phyloP scores from a whole-genome alignment of 179 eudicot genomes.

The Beta macrorhiza region DNA sequence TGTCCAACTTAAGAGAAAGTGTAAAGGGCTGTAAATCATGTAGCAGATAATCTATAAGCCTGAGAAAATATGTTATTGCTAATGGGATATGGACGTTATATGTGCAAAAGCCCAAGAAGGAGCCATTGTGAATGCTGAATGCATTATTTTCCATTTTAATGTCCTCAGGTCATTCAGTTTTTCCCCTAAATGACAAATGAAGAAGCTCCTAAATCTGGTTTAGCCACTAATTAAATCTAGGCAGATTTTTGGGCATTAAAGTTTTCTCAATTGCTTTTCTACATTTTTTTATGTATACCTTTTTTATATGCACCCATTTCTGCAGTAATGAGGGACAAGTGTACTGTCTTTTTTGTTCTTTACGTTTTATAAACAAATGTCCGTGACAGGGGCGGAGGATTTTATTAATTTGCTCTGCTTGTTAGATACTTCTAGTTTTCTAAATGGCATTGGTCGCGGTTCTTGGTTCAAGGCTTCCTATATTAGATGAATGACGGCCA shows the following conservation, averaged over 20 bases:
- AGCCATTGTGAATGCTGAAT: too few species aligned
- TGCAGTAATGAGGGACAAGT: not conserved
- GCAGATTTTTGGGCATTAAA: too few species aligned
- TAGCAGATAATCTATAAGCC: not conserved
- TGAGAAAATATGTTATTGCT: not conserved
- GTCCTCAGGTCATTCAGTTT: too few species aligned
- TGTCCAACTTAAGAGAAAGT: not conserved
- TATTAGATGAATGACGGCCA: not conserved
- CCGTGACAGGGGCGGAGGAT: too few species aligned
- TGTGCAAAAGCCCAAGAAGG: not conserved
- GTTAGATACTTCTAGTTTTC: too few species aligned
- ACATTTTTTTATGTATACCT: not conserved
- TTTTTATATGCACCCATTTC: not conserved
- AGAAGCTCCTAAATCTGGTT: too few species aligned
- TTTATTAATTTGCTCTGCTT: too few species aligned
- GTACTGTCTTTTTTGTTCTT: not conserved
- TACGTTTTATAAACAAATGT: too few species aligned
- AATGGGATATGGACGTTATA: not conserved
- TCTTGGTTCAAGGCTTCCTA: not conserved
- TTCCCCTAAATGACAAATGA: too few species aligned
- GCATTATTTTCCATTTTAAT: too few species aligned
- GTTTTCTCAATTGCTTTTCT: too few species aligned
- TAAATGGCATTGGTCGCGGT: not conserved
- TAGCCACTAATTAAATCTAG: too few species aligned
- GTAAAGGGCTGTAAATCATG: not conserved